These are phyloP conservation scores for Xerocomellus dryophilus DNA, from an alignment of 768 basidiomycete species.

Conservation along the genomic window DNA sequence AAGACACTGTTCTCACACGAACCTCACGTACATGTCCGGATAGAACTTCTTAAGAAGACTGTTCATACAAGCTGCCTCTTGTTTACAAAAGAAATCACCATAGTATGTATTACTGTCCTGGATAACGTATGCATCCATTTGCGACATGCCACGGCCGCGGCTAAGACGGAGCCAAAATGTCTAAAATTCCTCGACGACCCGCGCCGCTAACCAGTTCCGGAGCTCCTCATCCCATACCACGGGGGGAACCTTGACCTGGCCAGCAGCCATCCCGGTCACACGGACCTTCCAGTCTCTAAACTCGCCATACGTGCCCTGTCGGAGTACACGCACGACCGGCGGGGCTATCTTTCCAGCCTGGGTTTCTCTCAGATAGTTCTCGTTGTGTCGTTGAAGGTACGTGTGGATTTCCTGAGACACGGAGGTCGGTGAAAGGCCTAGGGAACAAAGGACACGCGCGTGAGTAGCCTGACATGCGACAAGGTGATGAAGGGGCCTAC, in stretches of 20 bases:
- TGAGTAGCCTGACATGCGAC: not conserved
- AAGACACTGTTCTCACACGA: no score
- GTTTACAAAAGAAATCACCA: no score
- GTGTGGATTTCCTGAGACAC: constrained; percentile 7
- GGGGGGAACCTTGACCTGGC: constrained; percentile 21
- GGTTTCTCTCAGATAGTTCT: constrained; percentile 16
- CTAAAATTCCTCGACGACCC: constrained; percentile 18
- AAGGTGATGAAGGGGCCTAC: not conserved
- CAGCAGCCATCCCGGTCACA: constrained; percentile 12
- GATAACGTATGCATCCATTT: no score
- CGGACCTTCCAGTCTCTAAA: constrained; percentile 22
- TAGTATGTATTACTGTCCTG: no score
- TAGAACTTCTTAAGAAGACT: no score
- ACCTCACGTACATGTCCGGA: no score
- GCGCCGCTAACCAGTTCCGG: constrained; percentile 15
- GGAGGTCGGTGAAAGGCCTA: constrained; percentile 1
- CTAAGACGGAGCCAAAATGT: not conserved
- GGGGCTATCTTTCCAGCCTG: constrained; percentile 2
- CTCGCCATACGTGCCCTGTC: constrained; percentile 19
- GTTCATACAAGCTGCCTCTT: no score
- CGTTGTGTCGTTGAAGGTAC: constrained; percentile 10
- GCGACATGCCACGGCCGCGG: no score
- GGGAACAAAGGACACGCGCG: not conserved
- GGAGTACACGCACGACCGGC: constrained; percentile 16
- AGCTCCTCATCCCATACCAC: constrained; percentile 15